Evolutionary conservation across 2,329 filamentous ascomycete species (phyloP).

Genomic region (Lachnellula cervina): DNA sequence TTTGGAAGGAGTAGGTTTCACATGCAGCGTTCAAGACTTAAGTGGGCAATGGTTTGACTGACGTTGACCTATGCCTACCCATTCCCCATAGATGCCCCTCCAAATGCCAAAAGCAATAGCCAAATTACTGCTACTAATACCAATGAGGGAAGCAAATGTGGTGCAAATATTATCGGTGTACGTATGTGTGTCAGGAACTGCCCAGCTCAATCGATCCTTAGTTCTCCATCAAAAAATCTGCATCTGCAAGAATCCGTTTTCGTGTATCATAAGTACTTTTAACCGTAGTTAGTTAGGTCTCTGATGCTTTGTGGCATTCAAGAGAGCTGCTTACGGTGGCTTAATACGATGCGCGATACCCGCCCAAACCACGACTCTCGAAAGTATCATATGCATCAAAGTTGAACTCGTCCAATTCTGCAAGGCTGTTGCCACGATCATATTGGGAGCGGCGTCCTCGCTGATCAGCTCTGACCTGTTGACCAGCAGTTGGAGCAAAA

Average conservation of each 20-base stretch:
- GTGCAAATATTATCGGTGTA: background rate
- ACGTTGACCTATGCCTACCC: background rate
- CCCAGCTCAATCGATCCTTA: background rate
- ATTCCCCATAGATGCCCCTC: background rate
- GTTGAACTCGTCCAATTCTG: constrained; percentile 37
- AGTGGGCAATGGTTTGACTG: background rate
- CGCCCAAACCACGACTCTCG: background rate
- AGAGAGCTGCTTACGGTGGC: no score
- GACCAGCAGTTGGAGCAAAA: constrained; percentile 73
- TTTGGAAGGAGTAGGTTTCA: no score
- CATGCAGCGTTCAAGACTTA: no score
- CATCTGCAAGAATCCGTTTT: background rate
- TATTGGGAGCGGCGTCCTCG: constrained; percentile 68
- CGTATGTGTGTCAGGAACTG: background rate
- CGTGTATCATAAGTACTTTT: no score
- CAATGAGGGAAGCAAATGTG: background rate
- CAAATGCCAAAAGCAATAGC: background rate
- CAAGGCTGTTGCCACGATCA: constrained; percentile 73
- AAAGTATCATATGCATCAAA: constrained; percentile 16
- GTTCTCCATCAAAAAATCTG: background rate
- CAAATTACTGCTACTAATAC: background rate
- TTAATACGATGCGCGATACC: no score
- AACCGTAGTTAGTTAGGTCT: no score
- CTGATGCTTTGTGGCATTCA: no score
- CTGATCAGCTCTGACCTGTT: constrained; percentile 70